Evolutionary conservation across 257 asterid genomes (phyloP).

Genomic region (Lithospermum erythrorhizon): DNA sequence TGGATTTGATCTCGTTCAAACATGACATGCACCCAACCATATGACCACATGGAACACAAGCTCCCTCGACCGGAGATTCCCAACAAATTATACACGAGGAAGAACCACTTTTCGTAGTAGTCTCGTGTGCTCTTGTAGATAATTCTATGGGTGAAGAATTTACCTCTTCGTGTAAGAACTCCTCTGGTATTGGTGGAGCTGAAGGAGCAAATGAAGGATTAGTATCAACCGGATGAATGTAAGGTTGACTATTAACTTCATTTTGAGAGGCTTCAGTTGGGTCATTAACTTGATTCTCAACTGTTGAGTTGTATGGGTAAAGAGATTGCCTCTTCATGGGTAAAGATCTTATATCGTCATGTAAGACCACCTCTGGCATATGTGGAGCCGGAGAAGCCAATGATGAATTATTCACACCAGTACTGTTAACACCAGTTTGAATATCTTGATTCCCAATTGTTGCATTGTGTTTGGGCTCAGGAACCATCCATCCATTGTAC

Average conservation of each 20-base stretch:
- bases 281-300: neutral
- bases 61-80: constrained; percentile 17
- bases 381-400: no score
- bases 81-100: constrained; percentile 14
- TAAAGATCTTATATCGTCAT: no score
- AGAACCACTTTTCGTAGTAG: neutral
- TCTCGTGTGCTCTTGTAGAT: neutral
- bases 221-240: neutral
- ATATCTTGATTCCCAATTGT: neutral
- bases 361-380: no score
- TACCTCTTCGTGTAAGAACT: constrained; percentile 5
- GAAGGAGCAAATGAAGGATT: constrained; percentile 12
- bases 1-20: constrained; percentile 11
- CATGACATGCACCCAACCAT: constrained; percentile 17
- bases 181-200: constrained; percentile 12
- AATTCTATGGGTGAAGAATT: neutral
- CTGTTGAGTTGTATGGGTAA: neutral
- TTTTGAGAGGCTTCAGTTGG: neutral
- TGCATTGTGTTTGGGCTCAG: neutral
- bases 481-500: constrained; percentile 7
- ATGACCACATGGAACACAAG: constrained; percentile 18
- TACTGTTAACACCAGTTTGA: neutral
- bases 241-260: neutral
- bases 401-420: no score
- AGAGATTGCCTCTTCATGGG: neutral